These are phyloP conservation scores for Colletotrichum aenigma DNA, from an alignment of 2,329 filamentous ascomycete species.

Conservation along the genomic window DNA sequence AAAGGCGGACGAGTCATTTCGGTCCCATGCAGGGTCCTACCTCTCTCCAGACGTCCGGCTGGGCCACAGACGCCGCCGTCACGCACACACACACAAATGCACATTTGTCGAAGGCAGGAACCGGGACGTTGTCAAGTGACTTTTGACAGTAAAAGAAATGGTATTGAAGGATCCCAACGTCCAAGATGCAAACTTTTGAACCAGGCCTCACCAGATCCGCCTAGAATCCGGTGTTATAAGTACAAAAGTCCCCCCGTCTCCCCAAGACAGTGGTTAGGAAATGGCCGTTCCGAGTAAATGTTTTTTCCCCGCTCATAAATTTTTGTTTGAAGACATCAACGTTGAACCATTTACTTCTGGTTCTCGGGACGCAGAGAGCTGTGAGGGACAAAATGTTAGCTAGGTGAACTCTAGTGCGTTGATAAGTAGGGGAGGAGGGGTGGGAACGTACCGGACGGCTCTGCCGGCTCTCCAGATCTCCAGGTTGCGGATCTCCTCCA, in stretches of 20 bases:
- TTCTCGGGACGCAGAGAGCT: slow-evolving; percentile 85
- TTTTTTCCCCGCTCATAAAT: slow-evolving; percentile 4
- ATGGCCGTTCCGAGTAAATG: slow-evolving; percentile 10
- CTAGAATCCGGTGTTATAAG: slow-evolving; percentile 37
- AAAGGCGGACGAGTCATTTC: background rate
- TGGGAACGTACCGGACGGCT: slow-evolving; percentile 76
- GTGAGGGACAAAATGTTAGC: slow-evolving; percentile 25
- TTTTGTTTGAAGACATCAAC: background rate
- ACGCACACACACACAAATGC: background rate
- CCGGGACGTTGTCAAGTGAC: background rate
- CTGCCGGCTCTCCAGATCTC: slow-evolving; percentile 99
- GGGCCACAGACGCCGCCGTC: background rate
- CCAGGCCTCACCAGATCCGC: slow-evolving; percentile 20
- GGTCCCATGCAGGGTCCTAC: background rate
- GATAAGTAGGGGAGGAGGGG: background rate
- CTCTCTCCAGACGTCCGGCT: background rate
- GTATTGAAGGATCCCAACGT: slow-evolving; percentile 21
- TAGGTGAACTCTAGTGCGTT: background rate
- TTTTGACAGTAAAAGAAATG: slow-evolving; percentile 14
- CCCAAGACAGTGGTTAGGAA: slow-evolving; percentile 17
- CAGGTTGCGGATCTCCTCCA: slow-evolving; percentile 96
- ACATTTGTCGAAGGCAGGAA: too few relatives aligned
- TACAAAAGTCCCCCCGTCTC: slow-evolving; percentile 30
- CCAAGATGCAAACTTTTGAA: slow-evolving; percentile 26
- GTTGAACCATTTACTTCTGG: slow-evolving; percentile 64